Conservation (phyloP, 352 stramenopile genomes). For the Phytophthora hybrid region DNA sequence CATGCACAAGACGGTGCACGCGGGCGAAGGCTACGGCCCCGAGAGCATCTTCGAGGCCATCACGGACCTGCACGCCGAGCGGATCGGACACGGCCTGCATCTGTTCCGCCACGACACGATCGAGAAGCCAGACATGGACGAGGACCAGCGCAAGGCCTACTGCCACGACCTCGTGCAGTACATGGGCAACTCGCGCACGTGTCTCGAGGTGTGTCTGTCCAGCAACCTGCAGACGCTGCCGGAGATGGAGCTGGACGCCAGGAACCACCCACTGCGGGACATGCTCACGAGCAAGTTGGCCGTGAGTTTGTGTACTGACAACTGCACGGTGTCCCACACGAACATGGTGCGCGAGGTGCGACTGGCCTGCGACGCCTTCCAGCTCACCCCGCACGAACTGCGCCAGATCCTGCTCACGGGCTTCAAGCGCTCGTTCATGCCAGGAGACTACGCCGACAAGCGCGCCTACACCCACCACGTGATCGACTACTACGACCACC, state of each 20-base stretch:
- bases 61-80: constrained; percentile 86
- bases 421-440: constrained; percentile 90
- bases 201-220: constrained; percentile 88
- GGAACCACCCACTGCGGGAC: constrained; percentile 73
- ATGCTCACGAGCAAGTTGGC: constrained; percentile 89
- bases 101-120: constrained; percentile 87
- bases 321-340: constrained; percentile 88
- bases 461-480: constrained; percentile 86
- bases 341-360: constrained; percentile 86
- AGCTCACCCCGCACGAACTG: constrained; percentile 75
- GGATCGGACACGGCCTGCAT: constrained; percentile 88
- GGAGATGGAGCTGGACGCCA: constrained; percentile 75
- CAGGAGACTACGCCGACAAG: constrained; percentile 78
- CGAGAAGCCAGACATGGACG: constrained; percentile 55
- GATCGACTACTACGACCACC: constrained; percentile 88
- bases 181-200: constrained; percentile 82
- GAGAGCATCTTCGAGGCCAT: constrained; percentile 91
- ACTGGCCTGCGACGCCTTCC: constrained; percentile 83
- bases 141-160: constrained; percentile 60
- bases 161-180: constrained; percentile 88
- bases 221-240: constrained; percentile 90
- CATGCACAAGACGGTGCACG: constrained; percentile 90
- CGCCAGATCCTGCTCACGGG: constrained; percentile 82
- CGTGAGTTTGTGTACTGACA: constrained; percentile 89
- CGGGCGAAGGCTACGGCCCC: constrained; percentile 86